phyloP scores from a whole-genome alignment of 805 yeast genomes.

The Ogataea trehalophila region DNA sequence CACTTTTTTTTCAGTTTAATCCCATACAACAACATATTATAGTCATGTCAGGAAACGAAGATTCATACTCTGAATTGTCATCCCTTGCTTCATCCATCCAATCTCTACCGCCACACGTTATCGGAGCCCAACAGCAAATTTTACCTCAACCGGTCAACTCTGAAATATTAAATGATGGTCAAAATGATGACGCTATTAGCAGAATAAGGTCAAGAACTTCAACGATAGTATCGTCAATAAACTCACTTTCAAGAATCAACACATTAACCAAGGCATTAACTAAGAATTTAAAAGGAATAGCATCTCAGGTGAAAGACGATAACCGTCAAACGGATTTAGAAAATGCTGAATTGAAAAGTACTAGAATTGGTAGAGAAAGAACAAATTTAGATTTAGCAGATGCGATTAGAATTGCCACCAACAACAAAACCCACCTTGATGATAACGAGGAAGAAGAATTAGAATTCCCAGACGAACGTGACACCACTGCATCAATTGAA shows the following conservation, averaged over 20 bases:
- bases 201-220: conserved; percentile 4
- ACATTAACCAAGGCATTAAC: conserved; percentile 6
- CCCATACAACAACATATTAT: too few species aligned
- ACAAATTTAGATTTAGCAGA: conserved; percentile 22
- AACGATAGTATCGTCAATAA: conserved; percentile 7
- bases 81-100: too few species aligned
- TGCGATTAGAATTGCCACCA: conserved; percentile 21
- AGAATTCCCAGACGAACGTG: not conserved
- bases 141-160: too few species aligned
- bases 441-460: conserved; percentile 3
- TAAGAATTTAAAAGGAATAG: conserved; percentile 9
- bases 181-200: not conserved
- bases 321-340: conserved; percentile 15
- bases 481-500: not conserved
- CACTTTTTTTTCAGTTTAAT: too few species aligned
- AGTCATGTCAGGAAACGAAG: too few species aligned
- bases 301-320: conserved; percentile 21
- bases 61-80: too few species aligned
- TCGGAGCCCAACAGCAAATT: too few species aligned
- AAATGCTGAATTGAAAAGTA: conserved; percentile 3
- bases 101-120: too few species aligned
- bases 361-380: conserved; percentile 16
- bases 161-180: not conserved
- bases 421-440: conserved; percentile 1
- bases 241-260: conserved; percentile 7